Evolutionary conservation across 306 rosid species (phyloP).

Genomic region (Cercis canadensis): DNA sequence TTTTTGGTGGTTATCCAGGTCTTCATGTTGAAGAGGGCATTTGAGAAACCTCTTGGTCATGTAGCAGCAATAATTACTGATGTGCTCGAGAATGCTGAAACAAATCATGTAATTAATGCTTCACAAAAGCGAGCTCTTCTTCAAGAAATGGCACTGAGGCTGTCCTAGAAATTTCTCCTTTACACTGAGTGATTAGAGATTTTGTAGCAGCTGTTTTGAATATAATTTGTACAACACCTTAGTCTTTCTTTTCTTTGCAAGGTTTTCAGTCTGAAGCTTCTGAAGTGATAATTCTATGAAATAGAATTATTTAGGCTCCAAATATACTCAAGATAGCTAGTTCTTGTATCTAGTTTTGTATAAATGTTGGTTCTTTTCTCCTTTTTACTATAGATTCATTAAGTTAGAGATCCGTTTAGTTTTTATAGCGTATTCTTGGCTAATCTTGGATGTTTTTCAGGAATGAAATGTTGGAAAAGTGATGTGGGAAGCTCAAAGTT

Average conservation of each 20-base stretch:
- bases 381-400: too few species aligned
- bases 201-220: constrained; percentile 44
- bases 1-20: constrained; percentile 67
- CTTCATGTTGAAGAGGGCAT: constrained; percentile 89
- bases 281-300: too few species aligned
- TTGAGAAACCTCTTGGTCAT: constrained; percentile 98
- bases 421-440: too few species aligned
- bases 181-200: constrained; percentile 37
- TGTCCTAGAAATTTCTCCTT: constrained; percentile 53
- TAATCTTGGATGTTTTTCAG: too few species aligned
- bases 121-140: constrained; percentile 92
- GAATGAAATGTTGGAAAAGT: too few species aligned
- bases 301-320: too few species aligned
- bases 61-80: constrained; percentile 95
- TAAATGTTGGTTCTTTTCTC: too few species aligned
- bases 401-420: too few species aligned
- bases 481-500: too few species aligned
- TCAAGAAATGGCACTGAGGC: constrained; percentile 94
- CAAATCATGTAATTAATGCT: constrained; percentile 81
- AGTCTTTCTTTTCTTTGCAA: constrained; percentile 42
- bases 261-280: constrained; percentile 39
- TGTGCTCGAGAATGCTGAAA: constrained; percentile 94
- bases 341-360: too few species aligned
- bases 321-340: too few species aligned
- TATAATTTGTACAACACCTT: constrained; percentile 35